Conservation (phyloP, 768 basidiomycete genomes). For the Russula ochroleuca region DNA sequence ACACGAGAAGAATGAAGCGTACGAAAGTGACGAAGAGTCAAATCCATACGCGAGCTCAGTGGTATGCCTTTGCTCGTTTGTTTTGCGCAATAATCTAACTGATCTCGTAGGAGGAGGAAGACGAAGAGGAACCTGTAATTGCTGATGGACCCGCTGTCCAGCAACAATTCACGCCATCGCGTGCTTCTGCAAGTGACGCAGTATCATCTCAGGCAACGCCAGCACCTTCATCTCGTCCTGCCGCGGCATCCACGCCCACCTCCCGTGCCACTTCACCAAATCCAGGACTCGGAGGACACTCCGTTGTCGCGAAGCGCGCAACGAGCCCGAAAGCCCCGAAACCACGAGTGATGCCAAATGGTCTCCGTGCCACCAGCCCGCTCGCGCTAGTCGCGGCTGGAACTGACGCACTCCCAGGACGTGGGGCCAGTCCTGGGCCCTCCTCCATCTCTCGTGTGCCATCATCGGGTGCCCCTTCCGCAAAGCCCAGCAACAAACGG, state of each 20-base stretch:
- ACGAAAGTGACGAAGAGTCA: slow-evolving; percentile 70
- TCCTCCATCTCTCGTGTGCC: slow-evolving; percentile 35
- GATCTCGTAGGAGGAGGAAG: slow-evolving; percentile 48
- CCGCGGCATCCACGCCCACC: slow-evolving; percentile 37
- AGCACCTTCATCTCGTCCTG: slow-evolving; percentile 33
- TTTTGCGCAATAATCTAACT: slow-evolving; percentile 17
- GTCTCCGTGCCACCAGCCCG: slow-evolving; percentile 58
- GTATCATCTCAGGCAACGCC: slow-evolving; percentile 38
- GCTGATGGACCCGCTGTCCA: slow-evolving; percentile 44
- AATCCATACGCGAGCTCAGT: slow-evolving; percentile 82
- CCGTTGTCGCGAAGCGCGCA: slow-evolving; percentile 75
- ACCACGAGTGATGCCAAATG: slow-evolving; percentile 41
- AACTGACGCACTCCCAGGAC: slow-evolving; percentile 34
- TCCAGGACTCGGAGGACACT: slow-evolving; percentile 66
- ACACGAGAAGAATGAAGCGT: slow-evolving; percentile 75
- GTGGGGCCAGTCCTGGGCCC: slow-evolving; percentile 28
- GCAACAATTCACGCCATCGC: slow-evolving; percentile 46
- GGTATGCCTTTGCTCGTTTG: slow-evolving; percentile 32
- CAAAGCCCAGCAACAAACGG: slow-evolving; percentile 51
- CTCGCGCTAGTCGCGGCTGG: slow-evolving; percentile 39
- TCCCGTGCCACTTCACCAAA: slow-evolving; percentile 61
- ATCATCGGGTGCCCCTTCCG: slow-evolving; percentile 18
- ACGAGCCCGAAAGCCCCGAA: slow-evolving; percentile 76
- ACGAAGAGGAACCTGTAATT: slow-evolving; percentile 59
- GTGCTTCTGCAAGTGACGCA: slow-evolving; percentile 26